Conservation (phyloP, 139 green algal genomes). For the Coelastrella sp. region DNA sequence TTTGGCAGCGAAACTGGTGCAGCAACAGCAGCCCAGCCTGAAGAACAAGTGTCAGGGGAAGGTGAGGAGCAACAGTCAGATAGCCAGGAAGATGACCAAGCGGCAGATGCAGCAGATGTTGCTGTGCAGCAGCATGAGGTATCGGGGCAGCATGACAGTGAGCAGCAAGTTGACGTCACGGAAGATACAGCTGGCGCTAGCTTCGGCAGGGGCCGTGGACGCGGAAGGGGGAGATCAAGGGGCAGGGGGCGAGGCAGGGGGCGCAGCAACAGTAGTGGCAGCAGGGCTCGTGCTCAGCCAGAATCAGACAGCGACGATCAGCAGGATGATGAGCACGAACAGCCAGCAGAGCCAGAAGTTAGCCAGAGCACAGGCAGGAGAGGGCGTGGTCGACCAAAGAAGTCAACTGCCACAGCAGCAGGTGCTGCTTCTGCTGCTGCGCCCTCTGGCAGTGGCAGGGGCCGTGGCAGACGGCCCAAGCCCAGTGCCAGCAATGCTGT, state of each 20-base stretch:
- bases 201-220: not conserved
- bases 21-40: not conserved
- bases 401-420: not conserved
- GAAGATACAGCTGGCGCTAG: not conserved
- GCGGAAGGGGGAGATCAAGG: not conserved
- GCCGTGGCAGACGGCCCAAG: not conserved
- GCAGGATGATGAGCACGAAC: not conserved
- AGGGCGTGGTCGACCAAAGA: not conserved
- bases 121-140: not conserved
- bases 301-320: not conserved
- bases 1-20: not conserved
- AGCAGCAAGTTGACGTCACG: not conserved
- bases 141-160: too few species aligned
- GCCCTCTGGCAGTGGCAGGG: not conserved
- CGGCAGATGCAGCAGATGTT: not conserved
- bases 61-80: not conserved
- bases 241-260: conserved; percentile 14
- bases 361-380: not conserved
- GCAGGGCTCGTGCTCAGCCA: not conserved
- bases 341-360: not conserved
- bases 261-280: conserved; percentile 11
- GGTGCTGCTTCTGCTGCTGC: not conserved
- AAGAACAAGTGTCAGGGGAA: not conserved
- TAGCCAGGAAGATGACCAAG: not conserved
- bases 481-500: not conserved